Evolutionary conservation across 1,284 basidiomycete genomes (phyloP), one percentile per base, ranked within the genome.

Genomic region (Inonotus hispidus): DNA sequence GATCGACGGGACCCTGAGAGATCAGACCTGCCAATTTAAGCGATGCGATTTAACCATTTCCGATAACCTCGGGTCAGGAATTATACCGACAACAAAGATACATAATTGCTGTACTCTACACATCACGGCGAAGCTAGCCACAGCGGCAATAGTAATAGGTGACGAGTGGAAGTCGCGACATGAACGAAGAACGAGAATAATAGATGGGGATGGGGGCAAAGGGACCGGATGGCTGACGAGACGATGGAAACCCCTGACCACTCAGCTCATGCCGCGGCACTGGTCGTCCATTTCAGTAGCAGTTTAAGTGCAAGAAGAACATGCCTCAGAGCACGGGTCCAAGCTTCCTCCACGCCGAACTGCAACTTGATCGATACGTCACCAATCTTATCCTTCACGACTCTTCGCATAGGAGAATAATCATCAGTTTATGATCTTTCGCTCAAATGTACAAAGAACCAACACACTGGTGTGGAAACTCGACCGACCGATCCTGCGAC

Each of bases 381-480:
- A 3, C 95, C 95, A 62, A 99, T 99, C 74, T 90, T 93, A 74
- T 99, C 97, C 74, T 92, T 97, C 56, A 82, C 79, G 63, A 99
- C 90, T 68, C 94, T 97, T 39, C 13, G 21, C 2, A 69, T 23
- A 5, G 55, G 4, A 43, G 16, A 37, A 39, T 21, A 50, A 32
- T 21, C 29, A 21, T 39, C 35, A 46, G 37, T 25, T 1, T 47
- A 61, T 56, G 32, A 21, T 45, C 37, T 50, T 53, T 16, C 39
- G 16, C 65, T 23, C 63, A 57, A 38, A 56, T 35, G 49, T 35
- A n/a, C n/a, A n/a, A n/a, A n/a, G n/a, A n/a, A n/a, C n/a, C 14
- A 8, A 82, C 86, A 72, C 71, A 88, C 93, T 88, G 82, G 72
- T 95, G 91, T 21, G 92, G 93, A 67, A 95, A 85, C 62, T 94